Evolutionary conservation across 1,139 yeast genomes (phyloP), one percentile per base, ranked within the genome.

Genomic region (Yamadazyma oceani): DNA sequence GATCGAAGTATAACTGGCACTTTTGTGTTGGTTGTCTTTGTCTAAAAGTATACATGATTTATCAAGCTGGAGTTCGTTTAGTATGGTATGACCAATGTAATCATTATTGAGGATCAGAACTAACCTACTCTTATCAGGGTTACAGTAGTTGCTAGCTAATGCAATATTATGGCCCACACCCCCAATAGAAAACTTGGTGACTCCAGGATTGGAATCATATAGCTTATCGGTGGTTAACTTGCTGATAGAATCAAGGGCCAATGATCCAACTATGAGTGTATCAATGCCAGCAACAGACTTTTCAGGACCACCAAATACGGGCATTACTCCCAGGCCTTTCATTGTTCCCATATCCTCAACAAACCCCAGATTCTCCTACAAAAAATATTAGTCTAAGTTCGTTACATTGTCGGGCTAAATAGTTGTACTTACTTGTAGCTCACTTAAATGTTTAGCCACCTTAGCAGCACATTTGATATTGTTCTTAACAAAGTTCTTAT

Each of bases 81-180:
- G 33, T 3, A 82, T 58, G 3, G 73, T 51, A 5, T 62, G 53
- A 0, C 84, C 86, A 2, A 77, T 70, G 11, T 67, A 55, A 46
- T 85, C 92, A 16, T 71, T 53, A 0, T 85, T 86, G 15, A 86
- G 73, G 3, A 75, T 62, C 0, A 89, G 79, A 0, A 87, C 66
- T 6, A 88, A 66, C 13, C 24, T 17, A 22, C 78, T 67, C 3
- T 55, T 46, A 4, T 53, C 48, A 13, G 52, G 50, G 1, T 66
- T 41, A 10, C 58, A 51, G 39, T 62, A 65, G 26, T 46, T 41
- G 38, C 64, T 54, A 0, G 94, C 92, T 14, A 76, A 54, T 0
- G 86, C 80, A 13, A 87, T 80, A 51, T 88, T 89, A 53, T 75
- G 82, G 0, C 88, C 96, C 1, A 88, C 96, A 0, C 96, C 96